Evolutionary conservation across 2,329 filamentous ascomycete genomes (phyloP).

Genomic region (Exophiala lecanii-corni): DNA sequence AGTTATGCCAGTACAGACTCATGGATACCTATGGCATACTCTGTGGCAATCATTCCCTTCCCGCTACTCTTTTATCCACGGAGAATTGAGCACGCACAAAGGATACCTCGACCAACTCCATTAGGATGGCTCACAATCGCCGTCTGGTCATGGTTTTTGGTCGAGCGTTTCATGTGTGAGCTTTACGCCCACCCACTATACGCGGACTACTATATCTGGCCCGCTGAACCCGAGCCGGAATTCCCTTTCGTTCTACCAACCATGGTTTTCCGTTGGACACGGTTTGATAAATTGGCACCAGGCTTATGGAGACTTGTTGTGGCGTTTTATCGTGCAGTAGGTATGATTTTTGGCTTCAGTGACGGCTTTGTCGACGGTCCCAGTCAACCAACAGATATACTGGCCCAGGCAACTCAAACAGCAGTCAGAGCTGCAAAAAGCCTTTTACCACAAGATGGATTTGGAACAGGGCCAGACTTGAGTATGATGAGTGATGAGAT

Average conservation of each 20-base stretch:
- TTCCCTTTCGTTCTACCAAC: constrained; percentile 55
- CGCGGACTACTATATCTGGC: constrained; percentile 45
- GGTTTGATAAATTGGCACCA: constrained; percentile 7
- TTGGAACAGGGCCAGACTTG: constrained; percentile 10
- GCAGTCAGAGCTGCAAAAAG: constrained; percentile 7
- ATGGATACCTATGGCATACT: constrained; percentile 48
- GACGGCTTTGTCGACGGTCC: constrained; percentile 39
- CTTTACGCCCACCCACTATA: constrained; percentile 49
- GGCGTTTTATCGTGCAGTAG: constrained; percentile 16
- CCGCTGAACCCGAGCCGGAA: constrained; percentile 46
- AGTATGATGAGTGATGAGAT: constrained; percentile 27
- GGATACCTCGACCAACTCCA: constrained; percentile 31
- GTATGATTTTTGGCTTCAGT: constrained; percentile 33
- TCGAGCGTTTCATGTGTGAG: constrained; percentile 47
- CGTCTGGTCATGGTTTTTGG: constrained; percentile 45
- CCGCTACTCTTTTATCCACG: constrained; percentile 25
- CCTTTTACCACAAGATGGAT: constrained; percentile 5
- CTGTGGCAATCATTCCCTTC: constrained; percentile 53
- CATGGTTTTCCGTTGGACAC: constrained; percentile 45
- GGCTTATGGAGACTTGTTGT: constrained; percentile 15
- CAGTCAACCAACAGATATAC: not conserved
- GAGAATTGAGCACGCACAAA: constrained; percentile 28
- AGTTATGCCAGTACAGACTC: constrained; percentile 36
- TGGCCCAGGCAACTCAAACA: constrained; percentile 4
- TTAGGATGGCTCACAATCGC: constrained; percentile 38